Evolutionary conservation across 1,284 basidiomycete genomes (phyloP), one percentile per base, ranked within the genome.

Genomic region (Malassezia pachydermatis): DNA sequence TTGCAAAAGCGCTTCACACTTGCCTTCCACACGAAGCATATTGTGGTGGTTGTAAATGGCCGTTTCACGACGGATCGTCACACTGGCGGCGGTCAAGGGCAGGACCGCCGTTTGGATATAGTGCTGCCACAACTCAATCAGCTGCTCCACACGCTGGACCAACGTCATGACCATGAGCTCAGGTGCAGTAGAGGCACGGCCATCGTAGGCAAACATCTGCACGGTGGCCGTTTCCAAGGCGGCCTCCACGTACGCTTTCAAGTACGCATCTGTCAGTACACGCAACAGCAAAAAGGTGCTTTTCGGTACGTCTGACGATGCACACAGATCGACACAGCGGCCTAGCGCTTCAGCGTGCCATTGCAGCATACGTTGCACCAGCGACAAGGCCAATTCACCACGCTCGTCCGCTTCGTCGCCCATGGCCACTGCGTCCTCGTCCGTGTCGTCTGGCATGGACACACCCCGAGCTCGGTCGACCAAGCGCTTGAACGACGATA

Each of bases 71-170:
- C 94, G 80, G 28, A 84, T 79, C 0, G 88, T 89, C 1, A 92
- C 85, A 0, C 85, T 86, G 6, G 82, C 81, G 48, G 82, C 83
- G 0, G 88, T 84, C 4, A 99, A 78, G 0, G 94, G 92, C 9
- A 96, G 77, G 6, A 99, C 74, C 0, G 90, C 92, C 14, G 87
- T 86, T 38, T 84, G 84, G 59, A 88, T 81, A 73, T 98, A 99
- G 71, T 88, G 85, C 72, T 98, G 94, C 90, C 90, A 96, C 3
- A 99, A 78, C 67, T 94, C 86, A 63, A 85, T 86, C 51, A 94
- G 83, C 43, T 94, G 79, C 72, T 94, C 89, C n/a, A 84, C 81
- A 1, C 79, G 77, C 55, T 78, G 80, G 50, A 98, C 76, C 14
- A 85, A 78, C n/a, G 34, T 22, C 25, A 62, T 27, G 5, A 45